Percentiles rank a stretch among this genome's conserved stretches.
phyloP scores from a whole-genome alignment of 163 green algal species.

The Volvox carteri region DNA sequence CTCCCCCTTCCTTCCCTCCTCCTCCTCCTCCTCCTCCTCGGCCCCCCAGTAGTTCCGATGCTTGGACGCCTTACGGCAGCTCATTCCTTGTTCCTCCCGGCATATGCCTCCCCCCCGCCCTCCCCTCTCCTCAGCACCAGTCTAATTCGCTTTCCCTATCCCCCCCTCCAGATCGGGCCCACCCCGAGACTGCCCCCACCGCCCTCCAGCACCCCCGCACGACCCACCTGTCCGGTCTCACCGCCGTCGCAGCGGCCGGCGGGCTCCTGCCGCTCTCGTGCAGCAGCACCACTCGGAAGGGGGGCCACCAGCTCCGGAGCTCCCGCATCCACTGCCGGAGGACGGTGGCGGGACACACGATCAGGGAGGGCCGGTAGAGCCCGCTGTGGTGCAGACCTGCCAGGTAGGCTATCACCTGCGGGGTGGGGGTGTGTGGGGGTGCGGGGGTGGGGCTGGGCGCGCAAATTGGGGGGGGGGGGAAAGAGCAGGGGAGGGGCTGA shows the following conservation, averaged over 20 bases:
- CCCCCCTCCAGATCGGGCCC: too few species aligned
- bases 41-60: too few species aligned
- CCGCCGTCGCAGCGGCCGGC: too few species aligned
- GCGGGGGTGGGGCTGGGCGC: too few species aligned
- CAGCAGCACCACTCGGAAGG: slow-evolving; percentile 76
- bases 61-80: too few species aligned
- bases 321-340: slow-evolving; percentile 96
- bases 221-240: slow-evolving; percentile 15
- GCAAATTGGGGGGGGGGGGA: slow-evolving; percentile 1
- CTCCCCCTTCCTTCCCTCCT: too few species aligned
- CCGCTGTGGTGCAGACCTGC: slow-evolving; percentile 82
- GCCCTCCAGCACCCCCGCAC: background rate
- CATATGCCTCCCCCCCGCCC: too few species aligned
- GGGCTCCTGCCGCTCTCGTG: slow-evolving; percentile 64
- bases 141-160: too few species aligned
- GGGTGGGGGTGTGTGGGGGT: background rate
- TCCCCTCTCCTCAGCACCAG: too few species aligned
- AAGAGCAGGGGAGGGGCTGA: slow-evolving; percentile 36
- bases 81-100: too few species aligned
- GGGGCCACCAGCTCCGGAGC: slow-evolving; percentile 78
- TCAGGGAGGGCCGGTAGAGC: slow-evolving; percentile 84
- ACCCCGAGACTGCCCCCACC: background rate
- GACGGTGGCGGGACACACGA: slow-evolving; percentile 96
- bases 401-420: slow-evolving; percentile 86
- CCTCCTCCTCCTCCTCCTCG: too few species aligned